These are phyloP conservation scores for Chaetoceros tenuissimus DNA, from an alignment of 108 stramenopile species.

Conservation along the genomic window DNA sequence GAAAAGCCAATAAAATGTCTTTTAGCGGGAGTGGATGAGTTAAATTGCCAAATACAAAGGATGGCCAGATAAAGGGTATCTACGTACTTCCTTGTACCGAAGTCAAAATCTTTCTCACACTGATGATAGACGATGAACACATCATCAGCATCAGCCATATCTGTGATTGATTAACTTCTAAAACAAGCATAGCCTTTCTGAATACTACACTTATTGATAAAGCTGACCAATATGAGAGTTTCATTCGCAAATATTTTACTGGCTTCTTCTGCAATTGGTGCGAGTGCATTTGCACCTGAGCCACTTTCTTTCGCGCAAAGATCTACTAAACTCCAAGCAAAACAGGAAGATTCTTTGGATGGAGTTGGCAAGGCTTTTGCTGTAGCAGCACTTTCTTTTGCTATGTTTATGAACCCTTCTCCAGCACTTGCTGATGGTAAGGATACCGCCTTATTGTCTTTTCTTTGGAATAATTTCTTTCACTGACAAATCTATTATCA, in stretches of 20 bases:
- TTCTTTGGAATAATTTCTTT: background rate
- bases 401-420: slow-evolving; percentile 7
- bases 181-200: too few species aligned
- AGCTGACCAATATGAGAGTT: background rate
- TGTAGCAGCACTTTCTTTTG: slow-evolving; percentile 13
- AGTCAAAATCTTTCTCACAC: background rate
- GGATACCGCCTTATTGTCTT: background rate
- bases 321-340: background rate
- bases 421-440: slow-evolving; percentile 17
- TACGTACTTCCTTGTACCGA: too few species aligned
- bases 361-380: background rate
- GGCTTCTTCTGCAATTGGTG: background rate
- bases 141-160: background rate
- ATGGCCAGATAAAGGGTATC: too few species aligned
- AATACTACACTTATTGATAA: too few species aligned
- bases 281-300: background rate
- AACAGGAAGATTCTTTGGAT: background rate
- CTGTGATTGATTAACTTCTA: too few species aligned
- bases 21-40: too few species aligned
- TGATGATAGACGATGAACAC: background rate
- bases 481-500: slow-evolving; percentile 41
- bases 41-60: too few species aligned
- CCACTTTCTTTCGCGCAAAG: background rate
- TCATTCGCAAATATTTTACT: background rate
- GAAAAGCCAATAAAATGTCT: too few species aligned